Base-by-base conservation (phyloP, 441 rosid species). In the Codiaeum variegatum region DNA sequence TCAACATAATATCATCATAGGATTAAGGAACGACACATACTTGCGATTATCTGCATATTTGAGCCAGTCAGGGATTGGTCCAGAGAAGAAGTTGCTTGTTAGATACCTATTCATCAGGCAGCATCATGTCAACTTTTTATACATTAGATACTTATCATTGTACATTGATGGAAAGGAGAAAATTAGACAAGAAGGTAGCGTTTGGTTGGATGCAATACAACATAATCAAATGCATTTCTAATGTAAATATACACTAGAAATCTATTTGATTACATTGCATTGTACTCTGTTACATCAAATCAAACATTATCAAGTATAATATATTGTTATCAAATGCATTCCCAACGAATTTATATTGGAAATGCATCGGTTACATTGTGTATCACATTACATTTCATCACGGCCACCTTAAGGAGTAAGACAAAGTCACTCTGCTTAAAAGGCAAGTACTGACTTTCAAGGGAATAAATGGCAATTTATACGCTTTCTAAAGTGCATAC, bases 21-120 rank as follows among this genome's bases (percentile, higher is more conserved):
- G 18, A 15, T 66, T n/a, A 24, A 29, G 74, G 26, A 60, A 32
- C n/a, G n/a, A 52, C 26, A 73, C 82, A 5, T 79, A 81, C 83
- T 1, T 72, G 11, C 74, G 77, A 59, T 66, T 71, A 47, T 76
- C 71, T 63, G 67, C 70, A 32, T 31, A 44, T 71, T 42, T 55
- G 46, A 76, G 24, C 79, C 79, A 76, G 13, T 70, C 54, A 9
- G 79, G 75, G 38, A 76, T 40, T 34, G 75, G 75, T 70, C 79
- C 79, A 23, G 71, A 54, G 26, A 76, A 67, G 67, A 56, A 21
- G 79, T 76, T 76, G 60, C 66, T 44, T 16, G 79, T 84, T 49
- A 84, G 73, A 63, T 69, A 81, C 76, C 87, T 84, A 67, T 69
- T 67, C 59, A 73, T 36, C 26, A 67, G 54, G 67, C 68, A 61